Percentiles rank a stretch among this genome's conserved stretches.
Conservation (phyloP, 2,329 filamentous ascomycete species). For the Calonectria crousiana region DNA sequence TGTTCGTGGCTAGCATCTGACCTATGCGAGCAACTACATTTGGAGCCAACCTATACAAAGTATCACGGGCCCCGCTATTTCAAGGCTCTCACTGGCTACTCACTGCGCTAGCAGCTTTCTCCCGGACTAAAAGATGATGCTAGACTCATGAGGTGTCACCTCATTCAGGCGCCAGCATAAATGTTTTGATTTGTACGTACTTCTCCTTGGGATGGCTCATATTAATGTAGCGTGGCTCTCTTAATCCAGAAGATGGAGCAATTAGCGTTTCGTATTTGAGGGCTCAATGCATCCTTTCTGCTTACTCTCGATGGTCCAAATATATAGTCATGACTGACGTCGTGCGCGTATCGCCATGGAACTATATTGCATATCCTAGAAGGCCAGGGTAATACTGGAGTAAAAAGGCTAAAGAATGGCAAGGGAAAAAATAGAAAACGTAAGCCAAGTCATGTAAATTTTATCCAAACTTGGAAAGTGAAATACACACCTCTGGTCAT, state of each 20-base stretch:
- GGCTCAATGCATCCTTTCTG: not conserved
- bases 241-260: not conserved
- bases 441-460: not conserved
- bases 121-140: slow-evolving; percentile 2
- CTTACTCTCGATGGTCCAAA: not conserved
- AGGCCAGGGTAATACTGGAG: not conserved
- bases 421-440: not conserved
- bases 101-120: not conserved
- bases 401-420: no score
- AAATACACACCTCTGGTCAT: not conserved
- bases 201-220: not conserved
- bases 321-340: no score
- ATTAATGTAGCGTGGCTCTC: not conserved
- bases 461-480: not conserved
- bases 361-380: not conserved
- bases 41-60: not conserved
- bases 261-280: not conserved
- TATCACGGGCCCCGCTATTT: not conserved
- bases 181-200: not conserved
- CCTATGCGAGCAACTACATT: not conserved
- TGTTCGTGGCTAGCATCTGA: not conserved
- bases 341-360: not conserved
- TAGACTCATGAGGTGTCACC: not conserved
- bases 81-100: not conserved
- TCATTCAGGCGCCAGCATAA: not conserved